These are phyloP conservation scores for Rubroboletus satanas DNA, from an alignment of 768 basidiomycete species.

Conservation along the genomic window DNA sequence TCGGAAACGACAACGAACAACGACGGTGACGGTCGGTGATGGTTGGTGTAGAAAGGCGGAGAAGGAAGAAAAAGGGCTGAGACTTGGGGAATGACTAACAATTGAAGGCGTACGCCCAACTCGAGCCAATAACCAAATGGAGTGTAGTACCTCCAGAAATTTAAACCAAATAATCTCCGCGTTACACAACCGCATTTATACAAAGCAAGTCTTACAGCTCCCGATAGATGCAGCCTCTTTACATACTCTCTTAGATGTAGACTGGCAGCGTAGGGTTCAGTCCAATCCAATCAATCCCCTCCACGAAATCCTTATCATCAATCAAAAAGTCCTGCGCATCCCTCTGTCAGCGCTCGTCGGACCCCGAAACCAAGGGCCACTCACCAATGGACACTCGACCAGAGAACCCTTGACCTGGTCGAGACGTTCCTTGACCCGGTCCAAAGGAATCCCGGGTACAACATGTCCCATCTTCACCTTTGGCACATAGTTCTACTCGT, in stretches of 20 bases:
- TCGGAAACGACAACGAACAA: slow-evolving; percentile 17
- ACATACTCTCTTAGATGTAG: slow-evolving; percentile 49
- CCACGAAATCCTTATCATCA: slow-evolving; percentile 68
- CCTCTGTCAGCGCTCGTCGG: slow-evolving; percentile 6
- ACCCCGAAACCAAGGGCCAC: slow-evolving; percentile 16
- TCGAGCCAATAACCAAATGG: neutral
- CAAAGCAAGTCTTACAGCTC: neutral
- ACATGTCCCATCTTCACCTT: slow-evolving; percentile 82
- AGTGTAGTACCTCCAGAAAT: neutral
- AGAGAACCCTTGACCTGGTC: slow-evolving; percentile 62
- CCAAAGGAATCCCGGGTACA: slow-evolving; percentile 59
- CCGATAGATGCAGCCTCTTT: slow-evolving; percentile 5
- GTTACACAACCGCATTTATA: neutral
- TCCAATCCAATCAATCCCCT: slow-evolving; percentile 67
- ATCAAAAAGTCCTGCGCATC: slow-evolving; percentile 72
- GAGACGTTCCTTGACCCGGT: slow-evolving; percentile 74
- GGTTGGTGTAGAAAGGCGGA: slow-evolving; percentile 3
- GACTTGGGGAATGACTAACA: neutral
- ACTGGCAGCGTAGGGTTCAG: slow-evolving; percentile 77
- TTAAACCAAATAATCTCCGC: slow-evolving; percentile 22
- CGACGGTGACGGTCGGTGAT: slow-evolving; percentile 3
- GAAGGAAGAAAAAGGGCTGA: neutral
- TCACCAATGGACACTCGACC: slow-evolving; percentile 73
- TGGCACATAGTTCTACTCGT: slow-evolving; percentile 62
- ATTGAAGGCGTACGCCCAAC: neutral